Base-by-base conservation (phyloP, 441 rosid genomes). In the Populus tomentosa region DNA sequence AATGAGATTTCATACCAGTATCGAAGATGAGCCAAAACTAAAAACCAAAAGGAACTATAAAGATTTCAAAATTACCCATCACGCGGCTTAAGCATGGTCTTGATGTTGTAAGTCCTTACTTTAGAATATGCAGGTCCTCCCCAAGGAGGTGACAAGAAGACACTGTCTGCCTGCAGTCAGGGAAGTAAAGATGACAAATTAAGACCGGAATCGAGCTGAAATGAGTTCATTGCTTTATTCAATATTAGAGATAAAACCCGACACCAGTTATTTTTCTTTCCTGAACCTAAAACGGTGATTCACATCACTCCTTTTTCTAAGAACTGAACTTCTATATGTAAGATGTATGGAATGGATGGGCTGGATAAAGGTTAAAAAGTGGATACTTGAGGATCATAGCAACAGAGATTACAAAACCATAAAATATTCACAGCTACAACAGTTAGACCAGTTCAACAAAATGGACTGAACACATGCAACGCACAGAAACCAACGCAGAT, bases 91-190 rank as follows among this genome's bases (percentile, higher is more conserved):
- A 96, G 91, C 99, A 92, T 91, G 56, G 92, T 94, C 86, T 77
- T 87, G 75, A 92, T 85, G 86, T 92, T 82, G 78, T 94, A 96
- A 32, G 78, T 86, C 80, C 81, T 74, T 21, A 78, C 90, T 89
- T 85, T 92, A 28, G 86, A 70, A 80, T 95, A 95, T 78, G 85
- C 90, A 80, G 98, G 99, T 66, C 98, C 98, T 10, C 99, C 99
- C 98, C 99, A 94, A 10, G 99, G 98, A 79, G 98, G 98, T 36
- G 98, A 96, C 79, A 96, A 78, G 84, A 94, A 96, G 69, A 90
- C 91, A 1, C 90, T 87, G 69, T 88, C 93, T 24, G 94, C 97
- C 99, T 95, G 89, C 78, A 81, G 72, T 77, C 81, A 71, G 59
- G 75, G 18, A 70, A 61, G 53, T 7, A 63, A 78, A 64, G 68